Conservation (phyloP, 2,329 filamentous ascomycete species). For the Venturia carpophila region DNA sequence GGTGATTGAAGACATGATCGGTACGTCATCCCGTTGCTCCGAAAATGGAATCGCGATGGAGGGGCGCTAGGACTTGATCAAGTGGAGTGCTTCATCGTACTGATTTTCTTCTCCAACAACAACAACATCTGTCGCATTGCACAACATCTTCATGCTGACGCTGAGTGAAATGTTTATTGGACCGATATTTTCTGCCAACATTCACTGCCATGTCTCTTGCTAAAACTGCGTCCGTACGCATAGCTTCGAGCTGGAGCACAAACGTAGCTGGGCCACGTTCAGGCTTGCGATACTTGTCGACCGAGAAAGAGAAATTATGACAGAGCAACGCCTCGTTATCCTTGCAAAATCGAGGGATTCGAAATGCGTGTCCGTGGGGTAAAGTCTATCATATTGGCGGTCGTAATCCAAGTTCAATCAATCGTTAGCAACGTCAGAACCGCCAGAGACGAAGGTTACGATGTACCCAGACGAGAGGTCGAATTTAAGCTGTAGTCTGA, state of each 20-base stretch:
- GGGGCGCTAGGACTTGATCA: neutral
- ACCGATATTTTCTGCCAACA: neutral
- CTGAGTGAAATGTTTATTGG: neutral
- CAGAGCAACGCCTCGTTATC: neutral
- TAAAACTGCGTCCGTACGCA: neutral
- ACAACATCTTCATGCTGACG: neutral
- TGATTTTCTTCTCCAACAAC: neutral
- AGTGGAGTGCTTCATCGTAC: too few species aligned
- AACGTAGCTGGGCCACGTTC: neutral
- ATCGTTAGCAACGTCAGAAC: neutral
- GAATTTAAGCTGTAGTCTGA: neutral
- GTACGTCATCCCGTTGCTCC: slow-evolving; percentile 9
- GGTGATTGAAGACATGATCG: neutral
- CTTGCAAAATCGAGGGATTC: neutral
- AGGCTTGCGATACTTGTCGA: neutral
- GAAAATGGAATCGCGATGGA: neutral
- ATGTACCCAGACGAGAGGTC: neutral
- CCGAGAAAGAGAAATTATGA: neutral
- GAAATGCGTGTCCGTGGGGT: neutral
- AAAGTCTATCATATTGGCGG: neutral
- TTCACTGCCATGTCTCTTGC: neutral
- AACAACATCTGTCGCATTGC: neutral
- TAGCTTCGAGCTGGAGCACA: neutral
- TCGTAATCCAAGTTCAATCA: neutral
- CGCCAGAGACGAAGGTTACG: neutral